phyloP scores from a whole-genome alignment of 148 eudicot genomes.

The Fagopyrum tataricum region DNA sequence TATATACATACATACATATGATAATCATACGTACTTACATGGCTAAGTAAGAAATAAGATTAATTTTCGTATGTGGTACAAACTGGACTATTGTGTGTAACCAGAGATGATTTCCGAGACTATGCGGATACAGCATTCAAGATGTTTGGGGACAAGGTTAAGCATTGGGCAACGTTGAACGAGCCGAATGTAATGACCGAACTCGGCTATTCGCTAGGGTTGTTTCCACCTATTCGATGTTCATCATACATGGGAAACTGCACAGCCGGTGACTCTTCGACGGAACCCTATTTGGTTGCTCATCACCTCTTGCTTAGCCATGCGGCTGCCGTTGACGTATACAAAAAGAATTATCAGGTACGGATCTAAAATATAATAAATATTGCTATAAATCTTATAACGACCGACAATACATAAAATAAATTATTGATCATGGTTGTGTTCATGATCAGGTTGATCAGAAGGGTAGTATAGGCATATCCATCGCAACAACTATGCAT shows the following conservation, averaged over 20 bases:
- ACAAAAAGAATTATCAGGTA: conserved; percentile 36
- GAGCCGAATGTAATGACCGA: conserved; percentile 22
- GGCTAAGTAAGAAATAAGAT: no score
- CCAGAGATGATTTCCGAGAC: conserved; percentile 18
- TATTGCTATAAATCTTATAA: no score
- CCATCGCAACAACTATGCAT: not conserved
- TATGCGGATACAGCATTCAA: conserved; percentile 28
- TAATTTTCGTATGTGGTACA: no score
- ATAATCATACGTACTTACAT: no score
- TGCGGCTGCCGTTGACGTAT: conserved; percentile 31
- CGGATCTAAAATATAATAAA: not conserved
- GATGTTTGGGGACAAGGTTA: conserved; percentile 26
- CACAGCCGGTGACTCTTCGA: conserved; percentile 32
- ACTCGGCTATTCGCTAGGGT: conserved; percentile 18
- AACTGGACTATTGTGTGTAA: no score
- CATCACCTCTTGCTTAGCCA: conserved; percentile 38
- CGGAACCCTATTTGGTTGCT: conserved; percentile 39
- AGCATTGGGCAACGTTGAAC: conserved; percentile 36
- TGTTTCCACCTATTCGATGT: conserved; percentile 25
- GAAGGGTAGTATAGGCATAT: not conserved
- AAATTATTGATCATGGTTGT: no score
- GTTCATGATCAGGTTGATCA: not conserved
- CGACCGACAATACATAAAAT: no score
- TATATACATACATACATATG: no score
- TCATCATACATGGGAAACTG: conserved; percentile 31